Conservation (phyloP, 257 asterid genomes). For the Thymus quinquecostatus region DNA sequence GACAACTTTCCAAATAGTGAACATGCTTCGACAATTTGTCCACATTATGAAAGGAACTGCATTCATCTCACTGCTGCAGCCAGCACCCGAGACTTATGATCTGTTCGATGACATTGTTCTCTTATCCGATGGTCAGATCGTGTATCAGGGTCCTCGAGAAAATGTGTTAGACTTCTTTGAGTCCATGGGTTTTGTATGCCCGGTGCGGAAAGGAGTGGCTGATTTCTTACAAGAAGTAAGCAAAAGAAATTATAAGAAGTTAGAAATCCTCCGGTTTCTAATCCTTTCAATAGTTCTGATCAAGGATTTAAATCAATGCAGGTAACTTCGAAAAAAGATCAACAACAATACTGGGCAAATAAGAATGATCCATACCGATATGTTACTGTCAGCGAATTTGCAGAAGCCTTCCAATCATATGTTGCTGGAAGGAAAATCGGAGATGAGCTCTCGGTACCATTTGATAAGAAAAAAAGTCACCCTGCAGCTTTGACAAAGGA, state of each 20-base stretch:
- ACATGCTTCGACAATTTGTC: conserved; percentile 55
- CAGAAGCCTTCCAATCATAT: conserved; percentile 55
- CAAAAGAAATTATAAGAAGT: neutral
- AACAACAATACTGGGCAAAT: conserved; percentile 62
- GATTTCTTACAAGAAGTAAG: conserved; percentile 79
- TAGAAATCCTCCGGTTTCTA: neutral
- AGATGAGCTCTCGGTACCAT: conserved; percentile 53
- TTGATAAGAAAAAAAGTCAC: conserved; percentile 62
- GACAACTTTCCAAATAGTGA: conserved; percentile 59
- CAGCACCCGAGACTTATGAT: conserved; percentile 68
- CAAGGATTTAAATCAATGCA: conserved; percentile 23
- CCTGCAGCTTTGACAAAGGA: conserved; percentile 64
- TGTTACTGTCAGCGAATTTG: conserved; percentile 48
- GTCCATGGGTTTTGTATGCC: conserved; percentile 69
- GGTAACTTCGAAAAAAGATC: conserved; percentile 84
- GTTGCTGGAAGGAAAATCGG: conserved; percentile 39
- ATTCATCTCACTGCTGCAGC: conserved; percentile 68
- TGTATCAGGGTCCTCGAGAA: conserved; percentile 71
- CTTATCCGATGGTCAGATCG: conserved; percentile 57
- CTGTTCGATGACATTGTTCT: conserved; percentile 67
- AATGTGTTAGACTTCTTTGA: conserved; percentile 53
- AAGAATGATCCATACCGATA: conserved; percentile 58
- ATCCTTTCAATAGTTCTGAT: conserved; percentile 18
- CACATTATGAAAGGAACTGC: conserved; percentile 75
- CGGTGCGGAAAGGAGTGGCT: conserved; percentile 61